Evolutionary conservation across 805 yeast species (phyloP), one percentile per base, ranked within the genome.

Genomic region (Saccharomyces jurei): DNA sequence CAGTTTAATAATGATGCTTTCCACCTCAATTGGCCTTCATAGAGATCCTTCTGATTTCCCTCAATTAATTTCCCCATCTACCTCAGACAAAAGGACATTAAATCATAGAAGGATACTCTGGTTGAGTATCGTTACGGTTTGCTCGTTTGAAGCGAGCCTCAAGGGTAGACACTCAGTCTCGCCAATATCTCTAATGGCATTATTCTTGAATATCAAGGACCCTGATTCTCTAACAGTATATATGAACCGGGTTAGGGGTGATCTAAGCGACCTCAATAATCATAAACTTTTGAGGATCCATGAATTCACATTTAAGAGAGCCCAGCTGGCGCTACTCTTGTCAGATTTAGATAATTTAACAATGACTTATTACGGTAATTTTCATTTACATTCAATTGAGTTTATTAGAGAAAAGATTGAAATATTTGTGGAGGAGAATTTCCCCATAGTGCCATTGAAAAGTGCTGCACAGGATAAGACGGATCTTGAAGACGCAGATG

Each of bases 11-110:
- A 58, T 64, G 48, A 63, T 64, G 62, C 48, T 69, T 41, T 64
- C 72, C 2, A 61, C 62, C 10, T 63, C 70, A 4, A 69, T 68
- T 32, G 73, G 72, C 9, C 54, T 69, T 17, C 71, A 67, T 53
- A 57, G 70, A 31, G 71, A 68, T 51, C 70, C 72, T 5, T 52
- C 60, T 14, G 69, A 67, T 29, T 67, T 60, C 46, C 64, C 64
- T 9, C 65, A 66, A 48, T 54, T 66, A 21, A 28, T 53, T 14
- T 48, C 44, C 2, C 44, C 55, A 25, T 31, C 56, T 3, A 46
- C 56, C 13, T 56, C 59, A 30, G 64, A 62, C 52, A 60, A 59
- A 29, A 56, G 64, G 28, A 52, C 62, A 10, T 30, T 63, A 9
- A 67, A 66, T 49, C 66, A 67, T 49, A 65, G 72, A 56, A 64